Conservation (phyloP, 2,329 filamentous ascomycete species). For the Alternaria metachromatica region DNA sequence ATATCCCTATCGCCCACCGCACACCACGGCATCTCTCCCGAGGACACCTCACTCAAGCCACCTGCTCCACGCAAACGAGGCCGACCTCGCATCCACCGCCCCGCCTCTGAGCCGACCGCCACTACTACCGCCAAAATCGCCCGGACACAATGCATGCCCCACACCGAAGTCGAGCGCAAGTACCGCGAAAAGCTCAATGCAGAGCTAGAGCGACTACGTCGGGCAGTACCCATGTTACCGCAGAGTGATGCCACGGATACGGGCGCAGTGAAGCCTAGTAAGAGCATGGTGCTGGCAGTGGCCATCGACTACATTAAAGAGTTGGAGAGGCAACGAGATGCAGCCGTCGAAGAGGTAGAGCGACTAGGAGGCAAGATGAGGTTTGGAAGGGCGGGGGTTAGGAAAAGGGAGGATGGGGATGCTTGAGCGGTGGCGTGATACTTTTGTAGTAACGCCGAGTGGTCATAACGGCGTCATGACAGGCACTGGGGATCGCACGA, state of each 20-base stretch:
- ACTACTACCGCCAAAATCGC: conserved; percentile 1
- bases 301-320: conserved; percentile 22
- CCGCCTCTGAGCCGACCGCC: not conserved
- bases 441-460: not conserved
- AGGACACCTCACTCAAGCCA: conserved; percentile 4
- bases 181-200: conserved; percentile 29
- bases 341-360: conserved; percentile 15
- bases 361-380: conserved; percentile 12
- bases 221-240: conserved; percentile 29
- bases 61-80: conserved; percentile 11
- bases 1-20: not conserved
- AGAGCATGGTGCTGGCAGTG: conserved; percentile 19
- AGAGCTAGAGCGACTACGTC: conserved; percentile 32
- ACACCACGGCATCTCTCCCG: not conserved
- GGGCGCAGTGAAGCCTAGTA: conserved; percentile 16
- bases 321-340: conserved; percentile 16
- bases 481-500: not conserved
- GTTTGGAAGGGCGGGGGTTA: not conserved
- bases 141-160: conserved; percentile 21
- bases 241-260: conserved; percentile 15
- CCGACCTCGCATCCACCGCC: conserved; percentile 10
- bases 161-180: conserved; percentile 30
- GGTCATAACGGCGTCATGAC: not conserved
- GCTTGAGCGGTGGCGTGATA: not conserved
- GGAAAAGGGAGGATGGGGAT: not conserved